Percentiles rank a stretch among this genome's conserved stretches.
Evolutionary conservation across 495 filamentous ascomycete species (phyloP).

Genomic region (Penicillium arizonense): DNA sequence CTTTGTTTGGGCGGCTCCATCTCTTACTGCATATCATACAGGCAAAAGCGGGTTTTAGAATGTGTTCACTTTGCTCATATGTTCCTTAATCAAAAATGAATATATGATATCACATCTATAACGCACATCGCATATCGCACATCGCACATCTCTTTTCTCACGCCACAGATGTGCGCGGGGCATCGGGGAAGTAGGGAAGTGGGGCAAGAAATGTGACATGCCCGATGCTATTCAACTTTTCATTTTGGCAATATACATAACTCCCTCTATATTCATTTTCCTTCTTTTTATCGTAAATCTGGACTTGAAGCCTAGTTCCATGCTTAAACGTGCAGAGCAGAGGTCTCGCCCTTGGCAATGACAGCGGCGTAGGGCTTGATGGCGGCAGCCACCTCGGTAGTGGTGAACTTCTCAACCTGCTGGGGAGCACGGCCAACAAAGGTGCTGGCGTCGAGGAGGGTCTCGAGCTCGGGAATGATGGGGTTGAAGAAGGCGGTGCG

Average conservation of each 20-base stretch:
- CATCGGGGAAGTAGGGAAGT: constrained; percentile 14
- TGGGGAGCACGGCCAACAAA: constrained; percentile 67
- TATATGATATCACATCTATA: neutral
- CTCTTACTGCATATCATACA: constrained; percentile 1
- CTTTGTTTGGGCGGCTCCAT: constrained; percentile 1
- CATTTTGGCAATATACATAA: neutral
- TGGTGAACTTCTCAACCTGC: constrained; percentile 58
- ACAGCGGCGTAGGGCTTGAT: constrained; percentile 46
- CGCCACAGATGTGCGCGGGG: constrained; percentile 2
- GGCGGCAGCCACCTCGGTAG: constrained; percentile 51
- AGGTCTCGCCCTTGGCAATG: constrained; percentile 45
- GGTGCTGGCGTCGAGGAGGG: constrained; percentile 61
- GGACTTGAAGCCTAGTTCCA: neutral
- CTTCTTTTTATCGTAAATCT: constrained; percentile 9
- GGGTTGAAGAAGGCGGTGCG: constrained; percentile 74
- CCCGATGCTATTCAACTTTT: neutral
- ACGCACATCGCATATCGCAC: too few relatives aligned
- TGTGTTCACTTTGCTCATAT: neutral
- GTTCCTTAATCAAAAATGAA: neutral
- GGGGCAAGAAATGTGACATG: neutral
- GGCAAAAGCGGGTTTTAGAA: neutral
- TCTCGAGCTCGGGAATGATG: constrained; percentile 73
- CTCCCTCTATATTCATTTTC: constrained; percentile 3
- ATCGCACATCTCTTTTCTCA: neutral
- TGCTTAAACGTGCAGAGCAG: constrained; percentile 51